Percentiles rank a stretch among this genome's conserved stretches.
Conservation (phyloP, 169 alveolate species). For the Plasmodium sp. region DNA sequence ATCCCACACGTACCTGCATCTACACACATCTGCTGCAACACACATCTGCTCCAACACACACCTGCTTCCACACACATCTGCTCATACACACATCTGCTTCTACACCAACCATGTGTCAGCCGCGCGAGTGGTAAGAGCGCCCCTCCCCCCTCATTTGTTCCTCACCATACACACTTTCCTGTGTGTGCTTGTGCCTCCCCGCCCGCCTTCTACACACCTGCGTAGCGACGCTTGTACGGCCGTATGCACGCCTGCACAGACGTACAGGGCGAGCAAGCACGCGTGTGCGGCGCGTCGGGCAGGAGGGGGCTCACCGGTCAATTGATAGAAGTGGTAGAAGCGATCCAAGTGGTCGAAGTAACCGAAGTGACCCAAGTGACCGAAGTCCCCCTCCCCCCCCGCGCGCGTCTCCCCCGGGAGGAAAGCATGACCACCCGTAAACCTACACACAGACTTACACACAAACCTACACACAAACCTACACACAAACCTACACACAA, state of each 20-base stretch:
- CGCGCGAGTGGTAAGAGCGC: background rate
- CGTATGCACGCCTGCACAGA: background rate
- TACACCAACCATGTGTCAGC: background rate
- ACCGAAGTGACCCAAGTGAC: too few species aligned
- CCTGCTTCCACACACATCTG: too few species aligned
- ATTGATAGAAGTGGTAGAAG: background rate
- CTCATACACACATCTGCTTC: background rate
- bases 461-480: background rate
- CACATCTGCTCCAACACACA: too few species aligned
- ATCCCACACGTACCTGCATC: background rate
- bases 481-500: background rate
- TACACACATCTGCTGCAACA: background rate
- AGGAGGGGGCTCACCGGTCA: background rate
- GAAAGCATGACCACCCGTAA: background rate
- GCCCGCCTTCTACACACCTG: background rate
- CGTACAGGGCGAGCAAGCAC: background rate
- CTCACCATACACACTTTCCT: background rate
- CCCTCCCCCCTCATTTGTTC: background rate
- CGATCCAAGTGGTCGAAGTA: too few species aligned
- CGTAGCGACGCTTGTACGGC: background rate
- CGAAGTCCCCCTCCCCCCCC: background rate
- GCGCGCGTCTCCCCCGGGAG: background rate
- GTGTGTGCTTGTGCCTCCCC: background rate
- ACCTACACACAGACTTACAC: background rate
- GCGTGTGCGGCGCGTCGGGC: background rate